Evolutionary conservation across 2,329 filamentous ascomycete species (phyloP).

Genomic region (Colletotrichum sp.): DNA sequence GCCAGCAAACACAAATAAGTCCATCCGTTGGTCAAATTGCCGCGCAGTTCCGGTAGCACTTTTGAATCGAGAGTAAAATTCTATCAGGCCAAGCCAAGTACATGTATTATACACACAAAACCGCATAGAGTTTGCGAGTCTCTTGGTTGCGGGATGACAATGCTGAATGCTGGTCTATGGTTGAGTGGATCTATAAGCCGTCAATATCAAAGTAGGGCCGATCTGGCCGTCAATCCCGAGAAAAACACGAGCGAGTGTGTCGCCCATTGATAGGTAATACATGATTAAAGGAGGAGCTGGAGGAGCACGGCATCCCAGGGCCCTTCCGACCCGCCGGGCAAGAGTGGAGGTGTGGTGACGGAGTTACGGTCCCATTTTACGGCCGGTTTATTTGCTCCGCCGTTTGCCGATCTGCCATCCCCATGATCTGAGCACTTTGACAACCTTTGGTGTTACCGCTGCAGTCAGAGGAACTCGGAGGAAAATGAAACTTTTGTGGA

Average conservation of each 20-base stretch:
- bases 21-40: background rate
- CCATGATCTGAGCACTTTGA: constrained; percentile 84
- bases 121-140: background rate
- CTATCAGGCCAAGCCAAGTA: constrained; percentile 12
- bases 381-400: constrained; percentile 13
- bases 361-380: background rate
- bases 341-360: background rate
- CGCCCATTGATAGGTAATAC: constrained; percentile 6
- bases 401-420: constrained; percentile 92
- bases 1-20: background rate
- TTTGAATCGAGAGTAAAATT: constrained; percentile 2
- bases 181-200: constrained; percentile 16
- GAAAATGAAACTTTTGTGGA: constrained; percentile 98
- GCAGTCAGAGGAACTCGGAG: constrained; percentile 91
- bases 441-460: constrained; percentile 91
- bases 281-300: background rate
- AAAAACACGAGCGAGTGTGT: background rate
- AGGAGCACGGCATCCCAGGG: background rate
- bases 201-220: constrained; percentile 1
- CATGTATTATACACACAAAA: background rate
- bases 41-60: constrained; percentile 7
- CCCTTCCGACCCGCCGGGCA: background rate
- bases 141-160: background rate
- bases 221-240: background rate
- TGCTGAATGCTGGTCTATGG: constrained; percentile 11